These are phyloP conservation scores for Withania somnifera DNA, from an alignment of 305 asterid genomes.

Conservation along the genomic window DNA sequence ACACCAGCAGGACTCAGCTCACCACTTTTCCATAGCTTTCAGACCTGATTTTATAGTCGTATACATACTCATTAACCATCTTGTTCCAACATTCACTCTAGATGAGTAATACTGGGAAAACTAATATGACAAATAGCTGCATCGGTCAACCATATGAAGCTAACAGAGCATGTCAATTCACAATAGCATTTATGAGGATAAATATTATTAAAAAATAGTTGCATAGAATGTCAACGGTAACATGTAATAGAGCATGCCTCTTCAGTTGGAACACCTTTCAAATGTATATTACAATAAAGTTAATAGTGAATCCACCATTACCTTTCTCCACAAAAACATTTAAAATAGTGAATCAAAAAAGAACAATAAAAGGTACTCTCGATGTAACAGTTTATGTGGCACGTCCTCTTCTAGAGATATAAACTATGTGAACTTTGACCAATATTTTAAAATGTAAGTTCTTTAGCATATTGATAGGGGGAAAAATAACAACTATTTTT, in stretches of 20 bases:
- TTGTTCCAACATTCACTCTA: slow-evolving; percentile 81
- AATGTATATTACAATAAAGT: neutral
- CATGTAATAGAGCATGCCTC: neutral
- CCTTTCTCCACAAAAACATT: neutral
- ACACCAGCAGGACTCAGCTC: slow-evolving; percentile 11
- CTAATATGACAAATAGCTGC: neutral
- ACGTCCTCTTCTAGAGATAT: too few relatives aligned
- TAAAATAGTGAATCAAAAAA: neutral
- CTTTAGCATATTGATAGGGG: too few relatives aligned
- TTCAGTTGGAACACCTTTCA: neutral
- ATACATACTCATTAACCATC: slow-evolving; percentile 76
- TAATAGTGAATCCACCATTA: neutral
- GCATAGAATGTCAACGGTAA: neutral
- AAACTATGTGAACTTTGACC: too few relatives aligned
- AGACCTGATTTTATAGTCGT: slow-evolving; percentile 72
- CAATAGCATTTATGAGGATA: neutral
- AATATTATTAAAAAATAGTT: neutral
- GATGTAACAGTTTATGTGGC: neutral
- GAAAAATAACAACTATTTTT: too few relatives aligned
- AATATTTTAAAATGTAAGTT: too few relatives aligned
- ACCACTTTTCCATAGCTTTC: slow-evolving; percentile 99
- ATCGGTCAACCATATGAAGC: neutral
- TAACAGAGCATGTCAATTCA: neutral
- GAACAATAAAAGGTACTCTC: neutral
- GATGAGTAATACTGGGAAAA: neutral